A percentile compares a stretch with the other conserved stretches of the same genome.
These are phyloP conservation scores for Pugionium dolabratum DNA, from an alignment of 345 rosid species.

Conservation along the genomic window DNA sequence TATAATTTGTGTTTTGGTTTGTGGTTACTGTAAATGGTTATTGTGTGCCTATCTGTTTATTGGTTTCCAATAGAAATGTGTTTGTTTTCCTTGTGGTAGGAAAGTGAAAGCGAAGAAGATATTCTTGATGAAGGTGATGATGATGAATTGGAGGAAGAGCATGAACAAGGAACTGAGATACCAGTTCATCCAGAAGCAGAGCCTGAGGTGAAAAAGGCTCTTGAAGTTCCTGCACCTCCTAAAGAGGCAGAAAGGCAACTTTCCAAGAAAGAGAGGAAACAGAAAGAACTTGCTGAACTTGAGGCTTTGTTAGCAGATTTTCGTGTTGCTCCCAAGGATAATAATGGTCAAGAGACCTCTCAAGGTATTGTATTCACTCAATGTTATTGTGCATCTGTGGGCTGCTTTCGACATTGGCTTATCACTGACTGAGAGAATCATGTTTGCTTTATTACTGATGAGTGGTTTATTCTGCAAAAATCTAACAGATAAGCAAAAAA, in stretches of 20 bases:
- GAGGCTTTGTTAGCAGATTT: slow-evolving; percentile 85
- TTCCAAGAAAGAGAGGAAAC: slow-evolving; percentile 83
- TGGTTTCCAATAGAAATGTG: slow-evolving; percentile 10
- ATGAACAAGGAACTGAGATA: slow-evolving; percentile 57
- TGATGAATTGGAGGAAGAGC: slow-evolving; percentile 83
- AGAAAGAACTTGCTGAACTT: slow-evolving; percentile 86
- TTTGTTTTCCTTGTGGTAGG: slow-evolving; percentile 47
- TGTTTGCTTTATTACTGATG: slow-evolving; percentile 8
- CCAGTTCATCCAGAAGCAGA: slow-evolving; percentile 46
- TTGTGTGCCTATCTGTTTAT: slow-evolving; percentile 2
- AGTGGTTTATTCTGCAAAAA: neutral
- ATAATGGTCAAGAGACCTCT: slow-evolving; percentile 50
- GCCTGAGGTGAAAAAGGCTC: slow-evolving; percentile 47
- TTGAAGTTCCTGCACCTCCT: slow-evolving; percentile 49
- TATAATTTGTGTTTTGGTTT: neutral
- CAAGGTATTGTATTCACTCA: slow-evolving; percentile 42
- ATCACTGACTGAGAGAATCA: neutral
- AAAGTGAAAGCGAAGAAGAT: slow-evolving; percentile 84
- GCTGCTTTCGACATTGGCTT: no score
- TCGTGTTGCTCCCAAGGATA: slow-evolving; percentile 51
- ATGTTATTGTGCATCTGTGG: neutral
- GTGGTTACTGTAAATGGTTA: neutral
- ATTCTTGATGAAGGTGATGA: slow-evolving; percentile 65
- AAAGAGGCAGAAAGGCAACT: slow-evolving; percentile 89
- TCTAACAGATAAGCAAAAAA: slow-evolving; percentile 47